Percentiles rank a stretch among this genome's conserved stretches.
These are phyloP conservation scores for Cladophialophora yegresii DNA, from an alignment of 2,329 filamentous ascomycete genomes.

Conservation along the genomic window DNA sequence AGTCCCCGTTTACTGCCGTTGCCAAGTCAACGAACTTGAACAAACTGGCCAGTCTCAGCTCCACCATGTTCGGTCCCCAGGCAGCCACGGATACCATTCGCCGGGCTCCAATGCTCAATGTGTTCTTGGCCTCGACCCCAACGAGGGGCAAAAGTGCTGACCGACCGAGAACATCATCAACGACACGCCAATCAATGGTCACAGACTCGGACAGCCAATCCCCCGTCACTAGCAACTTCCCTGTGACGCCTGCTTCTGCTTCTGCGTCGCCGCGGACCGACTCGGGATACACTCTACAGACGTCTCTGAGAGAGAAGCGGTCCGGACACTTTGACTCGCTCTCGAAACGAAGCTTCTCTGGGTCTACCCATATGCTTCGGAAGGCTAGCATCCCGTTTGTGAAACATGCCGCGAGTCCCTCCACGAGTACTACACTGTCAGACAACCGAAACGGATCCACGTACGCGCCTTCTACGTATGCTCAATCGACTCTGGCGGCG, in stretches of 20 bases:
- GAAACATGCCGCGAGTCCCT: slow-evolving; percentile 54
- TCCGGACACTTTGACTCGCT: slow-evolving; percentile 85
- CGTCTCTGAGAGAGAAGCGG: slow-evolving; percentile 87
- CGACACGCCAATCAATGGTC: slow-evolving; percentile 56
- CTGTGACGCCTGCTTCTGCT: slow-evolving; percentile 69
- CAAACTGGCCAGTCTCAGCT: slow-evolving; percentile 87
- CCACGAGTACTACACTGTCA: slow-evolving; percentile 49
- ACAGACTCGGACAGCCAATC: slow-evolving; percentile 61
- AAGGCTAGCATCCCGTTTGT: slow-evolving; percentile 72
- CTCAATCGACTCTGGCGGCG: slow-evolving; percentile 54
- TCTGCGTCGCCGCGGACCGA: slow-evolving; percentile 87
- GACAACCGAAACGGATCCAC: slow-evolving; percentile 49
- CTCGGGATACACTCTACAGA: slow-evolving; percentile 82
- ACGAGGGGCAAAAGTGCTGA: slow-evolving; percentile 40
- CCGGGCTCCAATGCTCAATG: slow-evolving; percentile 79
- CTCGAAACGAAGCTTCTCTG: slow-evolving; percentile 86
- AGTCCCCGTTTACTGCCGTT: slow-evolving; percentile 73
- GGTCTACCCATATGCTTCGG: slow-evolving; percentile 49
- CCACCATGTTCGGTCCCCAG: slow-evolving; percentile 76
- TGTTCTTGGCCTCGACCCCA: slow-evolving; percentile 75
- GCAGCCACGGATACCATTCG: slow-evolving; percentile 52
- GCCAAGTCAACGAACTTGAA: slow-evolving; percentile 72
- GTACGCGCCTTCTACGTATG: slow-evolving; percentile 54
- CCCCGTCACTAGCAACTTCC: slow-evolving; percentile 76
- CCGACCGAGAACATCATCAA: slow-evolving; percentile 72